Evolutionary conservation across 106 monocot species (phyloP), one percentile per base, ranked within the genome.

Genomic region (Platanthera zijinensis): DNA sequence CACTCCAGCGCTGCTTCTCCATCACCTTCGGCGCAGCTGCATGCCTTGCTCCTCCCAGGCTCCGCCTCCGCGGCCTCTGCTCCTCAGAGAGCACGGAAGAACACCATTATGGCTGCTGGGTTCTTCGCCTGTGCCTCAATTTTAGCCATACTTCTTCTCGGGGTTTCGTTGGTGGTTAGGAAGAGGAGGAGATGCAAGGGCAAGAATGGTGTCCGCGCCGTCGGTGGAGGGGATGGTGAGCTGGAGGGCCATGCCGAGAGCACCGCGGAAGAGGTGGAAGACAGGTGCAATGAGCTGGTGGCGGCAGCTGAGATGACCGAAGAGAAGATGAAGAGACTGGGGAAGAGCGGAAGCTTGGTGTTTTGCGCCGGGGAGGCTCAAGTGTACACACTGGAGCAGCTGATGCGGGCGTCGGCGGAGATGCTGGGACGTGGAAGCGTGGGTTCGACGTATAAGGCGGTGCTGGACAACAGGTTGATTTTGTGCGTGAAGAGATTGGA

Each of bases 381-480:
- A 48, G 78, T 79, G 14, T 90, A 88, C 79, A 81, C 77, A 39
- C 48, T 88, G 76, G 87, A 91, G 89, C 88, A 92, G 74, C 76
- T 93, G 74, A 90, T 93, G 93, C 66, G 86, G 71, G 93, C 85
- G 50, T 93, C 96, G 0, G 96, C 93, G 14, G 96, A 96, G 80
- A 71, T 93, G 88, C 75, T 96, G 57, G 93, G 96, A 51, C 81
- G 86, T 50, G 96, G 90, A 7, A 84, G 71, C 6, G 82, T 89
- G 22, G 93, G 96, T 64, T 86, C 80, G 11, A 92, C 95, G 0
- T 93, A 93, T 76, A 91, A 90, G 84, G 96, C 93, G 0, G 87
- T 83, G 80, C 32, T 96, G 39, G 86, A 83, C 46, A 78, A 73
- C 46, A 53, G 84, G 47, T 39, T 90, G 63, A 81, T 83, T 8